Percentiles rank a stretch among this genome's conserved stretches.
Evolutionary conservation across 768 basidiomycete species (phyloP).

Genomic region (Crepidotus variabilis): DNA sequence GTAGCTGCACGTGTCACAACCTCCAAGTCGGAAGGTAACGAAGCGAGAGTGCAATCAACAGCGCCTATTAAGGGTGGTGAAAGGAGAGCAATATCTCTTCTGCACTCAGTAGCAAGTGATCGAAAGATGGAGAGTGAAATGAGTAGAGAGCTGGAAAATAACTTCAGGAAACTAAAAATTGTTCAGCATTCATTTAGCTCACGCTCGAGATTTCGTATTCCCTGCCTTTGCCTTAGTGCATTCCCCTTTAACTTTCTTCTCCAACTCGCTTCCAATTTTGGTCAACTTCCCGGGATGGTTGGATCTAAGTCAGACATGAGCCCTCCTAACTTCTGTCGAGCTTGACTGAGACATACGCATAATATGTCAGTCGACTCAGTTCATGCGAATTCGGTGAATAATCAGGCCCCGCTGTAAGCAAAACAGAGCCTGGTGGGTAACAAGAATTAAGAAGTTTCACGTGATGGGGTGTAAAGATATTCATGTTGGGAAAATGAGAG

Average conservation of each 20-base stretch:
- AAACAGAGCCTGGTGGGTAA: constrained; percentile 75
- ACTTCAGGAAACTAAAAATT: neutral
- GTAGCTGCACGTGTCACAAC: constrained; percentile 74
- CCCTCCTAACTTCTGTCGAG: neutral
- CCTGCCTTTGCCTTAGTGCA: constrained; percentile 67
- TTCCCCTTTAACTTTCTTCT: constrained; percentile 67
- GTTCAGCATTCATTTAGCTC: constrained; percentile 25
- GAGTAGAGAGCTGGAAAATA: constrained; percentile 57
- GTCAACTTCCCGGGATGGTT: constrained; percentile 79
- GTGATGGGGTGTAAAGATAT: constrained; percentile 80
- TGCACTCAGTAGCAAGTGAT: constrained; percentile 82
- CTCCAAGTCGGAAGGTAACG: constrained; percentile 65
- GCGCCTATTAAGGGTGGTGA: constrained; percentile 67
- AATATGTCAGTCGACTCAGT: constrained; percentile 80
- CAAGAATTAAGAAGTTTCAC: constrained; percentile 80
- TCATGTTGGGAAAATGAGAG: constrained; percentile 37
- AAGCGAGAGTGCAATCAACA: constrained; percentile 52
- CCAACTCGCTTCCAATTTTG: constrained; percentile 72
- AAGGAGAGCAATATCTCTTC: constrained; percentile 74
- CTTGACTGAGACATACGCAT: constrained; percentile 44
- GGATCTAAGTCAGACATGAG: constrained; percentile 33
- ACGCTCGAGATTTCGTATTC: constrained; percentile 79
- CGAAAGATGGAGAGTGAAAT: constrained; percentile 82
- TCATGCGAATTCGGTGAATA: constrained; percentile 83
- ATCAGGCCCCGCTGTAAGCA: constrained; percentile 72